phyloP scores from a whole-genome alignment of 2,329 filamentous ascomycete species.

The Fusarium sp. region DNA sequence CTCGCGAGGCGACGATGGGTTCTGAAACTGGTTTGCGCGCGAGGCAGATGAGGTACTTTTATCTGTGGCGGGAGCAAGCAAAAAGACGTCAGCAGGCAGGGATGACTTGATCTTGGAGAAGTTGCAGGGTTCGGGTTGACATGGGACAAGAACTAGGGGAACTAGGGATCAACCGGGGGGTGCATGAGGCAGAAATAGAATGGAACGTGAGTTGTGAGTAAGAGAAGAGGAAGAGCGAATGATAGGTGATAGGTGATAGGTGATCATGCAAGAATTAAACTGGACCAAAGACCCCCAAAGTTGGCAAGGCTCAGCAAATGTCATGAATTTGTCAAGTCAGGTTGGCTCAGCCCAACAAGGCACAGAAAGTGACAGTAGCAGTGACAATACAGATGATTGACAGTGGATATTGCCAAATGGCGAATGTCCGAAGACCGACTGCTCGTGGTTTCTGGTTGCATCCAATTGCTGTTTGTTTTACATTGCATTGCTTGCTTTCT shows the following conservation, averaged over 20 bases:
- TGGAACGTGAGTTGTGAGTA: conserved; percentile 16
- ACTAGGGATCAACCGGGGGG: conserved; percentile 20
- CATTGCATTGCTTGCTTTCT: conserved; percentile 10
- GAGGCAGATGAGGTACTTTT: conserved; percentile 45
- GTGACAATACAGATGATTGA: neutral
- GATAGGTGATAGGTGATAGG: conserved; percentile 13
- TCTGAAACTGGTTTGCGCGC: conserved; percentile 45
- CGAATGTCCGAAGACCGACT: conserved; percentile 19
- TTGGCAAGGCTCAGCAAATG: conserved; percentile 26
- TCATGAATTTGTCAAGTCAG: conserved; percentile 33
- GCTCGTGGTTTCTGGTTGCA: conserved; percentile 15
- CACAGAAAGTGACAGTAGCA: conserved; percentile 9
- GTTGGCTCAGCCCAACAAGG: conserved; percentile 23
- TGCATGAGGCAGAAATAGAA: conserved; percentile 41
- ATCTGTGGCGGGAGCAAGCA: conserved; percentile 42
- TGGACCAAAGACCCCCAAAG: conserved; percentile 28
- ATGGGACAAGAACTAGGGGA: conserved; percentile 20
- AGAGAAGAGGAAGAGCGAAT: conserved; percentile 15
- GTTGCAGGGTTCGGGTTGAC: conserved; percentile 31
- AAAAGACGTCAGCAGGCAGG: conserved; percentile 49
- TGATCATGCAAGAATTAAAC: conserved; percentile 36
- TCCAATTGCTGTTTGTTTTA: neutral
- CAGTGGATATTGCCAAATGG: conserved; percentile 2
- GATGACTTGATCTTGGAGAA: conserved; percentile 40
- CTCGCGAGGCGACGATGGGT: conserved; percentile 61